Conservation (phyloP, 2,329 filamentous ascomycete genomes). For the Aspergillus novoparasiticus region DNA sequence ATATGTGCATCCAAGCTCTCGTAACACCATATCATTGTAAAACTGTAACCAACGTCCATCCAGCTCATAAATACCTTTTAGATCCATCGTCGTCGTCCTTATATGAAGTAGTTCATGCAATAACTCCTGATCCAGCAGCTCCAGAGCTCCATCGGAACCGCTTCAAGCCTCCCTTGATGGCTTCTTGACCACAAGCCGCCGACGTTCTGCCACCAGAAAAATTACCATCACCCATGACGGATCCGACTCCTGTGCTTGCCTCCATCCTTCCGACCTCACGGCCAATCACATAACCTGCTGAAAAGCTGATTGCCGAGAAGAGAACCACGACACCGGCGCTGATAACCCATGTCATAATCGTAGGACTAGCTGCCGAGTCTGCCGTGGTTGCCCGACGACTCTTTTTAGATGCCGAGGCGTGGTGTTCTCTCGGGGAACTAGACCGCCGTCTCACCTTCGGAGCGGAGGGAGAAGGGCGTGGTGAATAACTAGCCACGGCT, state of each 20-base stretch:
- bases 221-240: slow-evolving; percentile 29
- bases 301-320: slow-evolving; percentile 66
- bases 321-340: slow-evolving; percentile 66
- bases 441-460: slow-evolving; percentile 36
- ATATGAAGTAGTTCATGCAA: slow-evolving; percentile 28
- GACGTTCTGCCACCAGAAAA: slow-evolving; percentile 36
- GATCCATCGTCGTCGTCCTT: neutral
- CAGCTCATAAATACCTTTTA: neutral
- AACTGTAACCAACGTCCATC: neutral
- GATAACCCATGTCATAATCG: slow-evolving; percentile 66
- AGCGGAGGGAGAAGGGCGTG: slow-evolving; percentile 13
- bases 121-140: slow-evolving; percentile 39
- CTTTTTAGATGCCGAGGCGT: slow-evolving; percentile 36
- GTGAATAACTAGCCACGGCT: slow-evolving; percentile 22
- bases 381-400: slow-evolving; percentile 33
- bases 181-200: slow-evolving; percentile 48
- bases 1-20: neutral
- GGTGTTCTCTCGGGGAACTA: slow-evolving; percentile 43
- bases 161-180: slow-evolving; percentile 46
- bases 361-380: slow-evolving; percentile 54
- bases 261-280: slow-evolving; percentile 60
- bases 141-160: slow-evolving; percentile 47
- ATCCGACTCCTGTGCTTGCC: slow-evolving; percentile 34
- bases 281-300: slow-evolving; percentile 64
- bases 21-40: neutral